These are phyloP conservation scores for Citrullus colocynthis DNA, from an alignment of 306 rosid genomes.

Conservation along the genomic window DNA sequence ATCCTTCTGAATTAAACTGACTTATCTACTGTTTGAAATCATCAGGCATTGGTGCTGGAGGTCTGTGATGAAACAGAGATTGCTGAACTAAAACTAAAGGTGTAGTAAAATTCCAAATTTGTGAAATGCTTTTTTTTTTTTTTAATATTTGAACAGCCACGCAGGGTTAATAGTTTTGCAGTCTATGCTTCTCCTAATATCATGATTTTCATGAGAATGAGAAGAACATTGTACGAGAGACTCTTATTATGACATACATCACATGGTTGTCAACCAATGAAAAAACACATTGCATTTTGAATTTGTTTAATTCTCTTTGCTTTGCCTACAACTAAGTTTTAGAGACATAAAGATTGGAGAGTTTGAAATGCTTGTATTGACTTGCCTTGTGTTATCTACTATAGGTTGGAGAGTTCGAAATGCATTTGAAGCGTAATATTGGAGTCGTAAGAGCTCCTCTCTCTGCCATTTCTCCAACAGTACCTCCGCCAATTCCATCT, in stretches of 20 bases:
- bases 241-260: neutral
- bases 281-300: neutral
- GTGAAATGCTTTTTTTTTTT: neutral
- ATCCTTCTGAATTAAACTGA: slow-evolving; percentile 19
- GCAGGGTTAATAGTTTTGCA: neutral
- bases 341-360: neutral
- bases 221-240: neutral
- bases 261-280: neutral
- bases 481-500: slow-evolving; percentile 72
- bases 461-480: slow-evolving; percentile 56
- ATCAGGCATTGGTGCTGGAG: slow-evolving; percentile 82
- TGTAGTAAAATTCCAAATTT: slow-evolving; percentile 5
- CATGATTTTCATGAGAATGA: neutral
- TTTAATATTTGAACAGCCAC: neutral
- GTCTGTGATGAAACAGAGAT: slow-evolving; percentile 97
- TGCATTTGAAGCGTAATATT: slow-evolving; percentile 83
- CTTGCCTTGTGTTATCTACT: slow-evolving; percentile 12
- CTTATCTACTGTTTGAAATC: slow-evolving; percentile 17
- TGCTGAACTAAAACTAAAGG: slow-evolving; percentile 97
- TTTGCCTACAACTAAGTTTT: neutral
- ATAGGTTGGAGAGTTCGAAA: slow-evolving; percentile 93
- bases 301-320: neutral
- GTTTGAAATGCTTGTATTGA: neutral
- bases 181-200: neutral
- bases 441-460: slow-evolving; percentile 53